Conservation (phyloP, 176 grass and related monocot genomes). For the Carex pumila region DNA sequence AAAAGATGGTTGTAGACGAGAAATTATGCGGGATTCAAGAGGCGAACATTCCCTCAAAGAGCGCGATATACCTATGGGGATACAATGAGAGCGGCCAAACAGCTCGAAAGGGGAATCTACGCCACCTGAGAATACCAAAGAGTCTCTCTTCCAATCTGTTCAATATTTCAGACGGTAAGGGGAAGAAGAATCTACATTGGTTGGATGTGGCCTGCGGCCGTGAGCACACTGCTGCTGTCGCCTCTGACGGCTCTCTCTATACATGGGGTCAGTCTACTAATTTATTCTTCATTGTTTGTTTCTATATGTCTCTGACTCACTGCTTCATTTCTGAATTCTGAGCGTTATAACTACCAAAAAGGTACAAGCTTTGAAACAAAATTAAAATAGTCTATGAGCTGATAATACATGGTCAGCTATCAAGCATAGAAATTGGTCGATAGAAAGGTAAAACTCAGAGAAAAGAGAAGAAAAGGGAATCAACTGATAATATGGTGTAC, state of each 20-base stretch:
- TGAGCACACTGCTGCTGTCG: constrained; percentile 79
- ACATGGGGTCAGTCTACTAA: constrained; percentile 62
- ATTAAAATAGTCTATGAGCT: neutral
- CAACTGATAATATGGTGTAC: neutral
- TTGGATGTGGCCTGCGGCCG: constrained; percentile 78
- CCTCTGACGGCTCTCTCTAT: constrained; percentile 77
- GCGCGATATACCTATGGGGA: constrained; percentile 88
- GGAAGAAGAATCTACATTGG: constrained; percentile 48
- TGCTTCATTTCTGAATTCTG: neutral
- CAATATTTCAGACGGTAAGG: constrained; percentile 25
- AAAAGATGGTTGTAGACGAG: constrained; percentile 61
- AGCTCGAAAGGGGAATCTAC: constrained; percentile 54
- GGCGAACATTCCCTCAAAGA: constrained; percentile 47
- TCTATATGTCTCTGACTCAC: neutral
- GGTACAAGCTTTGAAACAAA: neutral
- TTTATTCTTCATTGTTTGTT: constrained; percentile 4
- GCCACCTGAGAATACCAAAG: constrained; percentile 80
- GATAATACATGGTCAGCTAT: neutral
- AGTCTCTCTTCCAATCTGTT: constrained; percentile 71
- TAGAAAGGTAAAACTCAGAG: neutral
- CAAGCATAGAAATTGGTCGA: neutral
- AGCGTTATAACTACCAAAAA: neutral
- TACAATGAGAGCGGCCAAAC: constrained; percentile 93
- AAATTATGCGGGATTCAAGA: constrained; percentile 31
- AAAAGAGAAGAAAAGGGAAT: neutral